Evolutionary conservation across 441 rosid species (phyloP).

Genomic region (Geranium incanum): DNA sequence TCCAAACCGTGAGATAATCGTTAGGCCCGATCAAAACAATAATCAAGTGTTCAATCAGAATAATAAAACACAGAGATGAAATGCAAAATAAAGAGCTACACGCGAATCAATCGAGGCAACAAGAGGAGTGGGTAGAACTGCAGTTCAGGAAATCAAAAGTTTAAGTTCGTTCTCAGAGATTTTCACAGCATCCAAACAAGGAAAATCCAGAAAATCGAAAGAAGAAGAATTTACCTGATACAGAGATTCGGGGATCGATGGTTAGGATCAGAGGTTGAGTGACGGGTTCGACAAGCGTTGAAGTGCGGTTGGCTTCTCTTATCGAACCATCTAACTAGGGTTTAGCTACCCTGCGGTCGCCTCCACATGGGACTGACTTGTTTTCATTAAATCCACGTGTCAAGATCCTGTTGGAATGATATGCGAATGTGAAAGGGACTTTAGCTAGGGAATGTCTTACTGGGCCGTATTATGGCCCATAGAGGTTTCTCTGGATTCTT

Average conservation of each 20-base stretch:
- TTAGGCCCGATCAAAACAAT: background rate
- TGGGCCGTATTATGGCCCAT: too few species aligned
- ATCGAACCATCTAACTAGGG: background rate
- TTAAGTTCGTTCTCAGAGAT: background rate
- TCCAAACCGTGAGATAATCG: too few species aligned
- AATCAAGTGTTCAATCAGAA: background rate
- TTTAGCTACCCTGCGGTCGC: background rate
- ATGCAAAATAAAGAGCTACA: background rate
- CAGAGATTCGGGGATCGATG: background rate
- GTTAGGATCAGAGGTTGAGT: background rate
- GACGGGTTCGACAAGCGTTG: background rate
- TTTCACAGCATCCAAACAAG: background rate
- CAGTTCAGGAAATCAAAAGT: background rate
- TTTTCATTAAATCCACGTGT: background rate
- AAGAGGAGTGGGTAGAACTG: background rate
- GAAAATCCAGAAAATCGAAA: background rate
- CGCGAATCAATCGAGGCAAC: background rate
- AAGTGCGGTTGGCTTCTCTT: conserved; percentile 1
- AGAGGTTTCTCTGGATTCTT: too few species aligned
- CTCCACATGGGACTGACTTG: background rate
- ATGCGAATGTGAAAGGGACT: too few species aligned
- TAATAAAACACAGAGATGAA: background rate
- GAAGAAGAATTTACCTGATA: background rate
- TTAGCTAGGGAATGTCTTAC: too few species aligned
- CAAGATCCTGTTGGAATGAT: background rate